Base-by-base conservation (phyloP, 208 protist species). In the Balamuthia mandrillaris region DNA sequence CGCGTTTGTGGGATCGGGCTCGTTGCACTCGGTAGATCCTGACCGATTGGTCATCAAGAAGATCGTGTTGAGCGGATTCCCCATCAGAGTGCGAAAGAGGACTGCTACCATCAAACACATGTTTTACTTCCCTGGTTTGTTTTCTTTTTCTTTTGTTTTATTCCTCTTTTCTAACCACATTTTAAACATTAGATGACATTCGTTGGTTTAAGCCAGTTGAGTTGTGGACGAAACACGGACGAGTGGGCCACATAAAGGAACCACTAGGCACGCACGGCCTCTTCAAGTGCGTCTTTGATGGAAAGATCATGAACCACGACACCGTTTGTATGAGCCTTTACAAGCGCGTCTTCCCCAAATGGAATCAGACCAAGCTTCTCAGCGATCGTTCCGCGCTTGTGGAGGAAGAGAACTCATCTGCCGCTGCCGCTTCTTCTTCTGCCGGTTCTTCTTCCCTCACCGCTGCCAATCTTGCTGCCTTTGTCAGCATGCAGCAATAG, bases 241-340 rank as follows among this genome's bases (percentile, higher is more conserved):
- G 96, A 56, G 91, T 91, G 42, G 97, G 97, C 33, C 95, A 96
- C 84, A 98, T 99, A 70, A 93, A 92, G 39, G 97, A 98, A 89
- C 87, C 96, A 21, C 90, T 98, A 21, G 97, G 91, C 83, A 98
- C 96, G 31, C 97, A 98, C 87, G 97, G 97, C 44, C 90, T 96
- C 47, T 98, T 98, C 92, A 98, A 98, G 91, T 97, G 95, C 45
- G 82, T 92, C 9, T 96, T 99, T 66, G 97, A 98, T 83, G 95
- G 95, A 83, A 93, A 94, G 52, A 87, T 99, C 33, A 92, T 94
- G 92, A 93, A 95, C 88, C 92, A 98, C 81, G 97, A 99, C 92
- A 95, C 97, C 41, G 92, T 99, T 37, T 98, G 96, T 88, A 98
- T 99, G 96, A 96, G 94, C 85, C 90, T 99, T 16, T 99, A 97